Conservation (phyloP, 1,284 basidiomycete genomes). For the Microbotryum lychnidis-dioicae region DNA sequence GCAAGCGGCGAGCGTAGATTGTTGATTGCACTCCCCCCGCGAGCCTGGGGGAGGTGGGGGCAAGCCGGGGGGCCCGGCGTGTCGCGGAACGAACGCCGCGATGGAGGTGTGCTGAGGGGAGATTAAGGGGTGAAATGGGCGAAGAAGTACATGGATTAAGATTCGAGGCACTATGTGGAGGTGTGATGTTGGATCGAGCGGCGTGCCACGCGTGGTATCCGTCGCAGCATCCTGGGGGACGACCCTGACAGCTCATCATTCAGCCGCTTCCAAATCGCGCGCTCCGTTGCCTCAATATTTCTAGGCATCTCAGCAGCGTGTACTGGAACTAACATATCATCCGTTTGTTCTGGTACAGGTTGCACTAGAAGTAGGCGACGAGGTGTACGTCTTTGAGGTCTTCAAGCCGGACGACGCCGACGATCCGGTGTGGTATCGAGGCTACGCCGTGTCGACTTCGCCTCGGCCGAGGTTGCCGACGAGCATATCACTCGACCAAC, state of each 20-base stretch:
- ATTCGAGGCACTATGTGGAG: no score
- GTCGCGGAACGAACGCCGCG: no score
- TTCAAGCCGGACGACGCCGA: constrained; percentile 20
- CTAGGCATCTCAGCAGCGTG: background rate
- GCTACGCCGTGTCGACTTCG: constrained; percentile 77
- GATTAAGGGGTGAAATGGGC: no score
- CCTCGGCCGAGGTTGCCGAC: constrained; percentile 38
- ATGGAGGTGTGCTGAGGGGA: no score
- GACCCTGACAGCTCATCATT: no score
- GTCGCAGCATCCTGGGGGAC: no score
- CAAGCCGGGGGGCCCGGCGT: background rate
- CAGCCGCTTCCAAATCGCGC: no score
- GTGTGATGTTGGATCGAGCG: no score
- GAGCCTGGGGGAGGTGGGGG: background rate
- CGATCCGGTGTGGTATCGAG: constrained; percentile 39
- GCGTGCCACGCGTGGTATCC: no score
- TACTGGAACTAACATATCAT: background rate
- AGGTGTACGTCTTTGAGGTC: constrained; percentile 85
- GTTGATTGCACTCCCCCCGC: background rate
- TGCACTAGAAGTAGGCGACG: constrained; percentile 65
- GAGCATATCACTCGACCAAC: constrained; percentile 41
- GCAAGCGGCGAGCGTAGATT: background rate
- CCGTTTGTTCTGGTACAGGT: constrained; percentile 30
- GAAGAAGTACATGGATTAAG: no score
- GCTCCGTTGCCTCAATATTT: no score